These are phyloP conservation scores for Mucor irregularis DNA, from an alignment of 371 early-diverging fungal species.

Conservation along the genomic window DNA sequence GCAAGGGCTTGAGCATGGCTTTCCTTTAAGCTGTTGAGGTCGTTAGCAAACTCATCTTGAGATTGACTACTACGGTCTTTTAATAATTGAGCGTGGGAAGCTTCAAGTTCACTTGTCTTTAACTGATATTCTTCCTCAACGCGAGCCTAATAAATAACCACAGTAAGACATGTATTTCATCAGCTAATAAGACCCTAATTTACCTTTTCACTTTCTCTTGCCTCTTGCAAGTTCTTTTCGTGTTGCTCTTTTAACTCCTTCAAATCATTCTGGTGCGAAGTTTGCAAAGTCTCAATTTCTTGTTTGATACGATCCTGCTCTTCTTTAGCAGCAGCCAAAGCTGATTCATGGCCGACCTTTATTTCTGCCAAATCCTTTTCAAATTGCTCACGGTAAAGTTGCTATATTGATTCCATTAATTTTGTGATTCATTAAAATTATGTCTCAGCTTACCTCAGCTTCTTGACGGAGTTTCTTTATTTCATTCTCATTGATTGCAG, in stretches of 20 bases:
- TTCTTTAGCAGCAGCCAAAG: slow-evolving; percentile 6
- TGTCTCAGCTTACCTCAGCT: slow-evolving; percentile 16
- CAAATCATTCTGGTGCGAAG: slow-evolving; percentile 7
- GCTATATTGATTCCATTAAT: background rate
- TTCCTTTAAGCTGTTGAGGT: slow-evolving; percentile 14
- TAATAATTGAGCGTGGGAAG: slow-evolving; percentile 7
- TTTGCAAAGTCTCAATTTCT: slow-evolving; percentile 9
- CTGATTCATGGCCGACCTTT: slow-evolving; percentile 9
- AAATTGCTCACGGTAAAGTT: slow-evolving; percentile 17
- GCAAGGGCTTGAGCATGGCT: slow-evolving; percentile 19
- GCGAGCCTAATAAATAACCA: slow-evolving; percentile 7
- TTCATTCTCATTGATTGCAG: slow-evolving; percentile 19
- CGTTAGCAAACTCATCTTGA: slow-evolving; percentile 13
- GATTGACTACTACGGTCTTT: slow-evolving; percentile 4
- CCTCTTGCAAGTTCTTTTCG: slow-evolving; percentile 10
- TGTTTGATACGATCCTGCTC: slow-evolving; percentile 19
- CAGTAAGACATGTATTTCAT: background rate
- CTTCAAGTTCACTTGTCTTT: slow-evolving; percentile 13
- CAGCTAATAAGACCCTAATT: background rate
- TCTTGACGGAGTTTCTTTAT: slow-evolving; percentile 15
- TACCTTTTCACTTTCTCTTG: slow-evolving; percentile 20
- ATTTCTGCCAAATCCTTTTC: slow-evolving; percentile 13
- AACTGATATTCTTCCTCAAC: slow-evolving; percentile 16
- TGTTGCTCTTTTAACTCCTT: slow-evolving; percentile 3
- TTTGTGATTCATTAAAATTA: background rate